Base-by-base conservation (phyloP, 1,139 yeast species). In the Scheffersomyces segobiensis region DNA sequence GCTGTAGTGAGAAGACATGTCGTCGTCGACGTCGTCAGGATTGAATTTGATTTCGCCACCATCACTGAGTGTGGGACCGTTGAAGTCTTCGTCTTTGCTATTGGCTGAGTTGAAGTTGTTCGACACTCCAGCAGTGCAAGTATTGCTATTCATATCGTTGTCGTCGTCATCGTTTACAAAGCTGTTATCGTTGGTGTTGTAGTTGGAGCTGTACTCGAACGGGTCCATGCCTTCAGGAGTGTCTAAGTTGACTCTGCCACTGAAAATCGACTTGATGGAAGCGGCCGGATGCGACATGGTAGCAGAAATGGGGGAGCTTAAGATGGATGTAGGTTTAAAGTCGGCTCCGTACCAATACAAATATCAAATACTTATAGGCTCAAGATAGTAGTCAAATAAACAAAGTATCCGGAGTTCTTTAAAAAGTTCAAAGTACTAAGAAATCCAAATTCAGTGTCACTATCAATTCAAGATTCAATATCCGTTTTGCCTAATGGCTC, bases 251-350 rank as follows among this genome's bases (percentile, higher is more conserved):
- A 70, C 67, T 57, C 70, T 74, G 3, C 83, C 82, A 62, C 80
- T 77, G 59, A 67, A 72, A 2, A 79, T 76, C 32, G 81, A 77
- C 63, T 72, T 75, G 49, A 78, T 72, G 60, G 81, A 77, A 46
- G 82, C 82, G 20, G 77, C 79, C n/a, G 82, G 80, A 60, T 78
- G 80, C 46, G 82, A 71, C 82, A 78, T 79, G 8, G 49, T n/a
- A 12, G 5, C 42, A 2, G 17, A 12, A 32, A 2, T 32, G 42
- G 8, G 12, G 8, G 42, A 5, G 10, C 5, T 22, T 26, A 6
- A n/a, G n/a, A 24, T 24, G 42, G 21, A n/a, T n/a, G 46, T 10
- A 17, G 24, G 14, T 10, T 5, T 12, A 24, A 14, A 20, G 14
- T 53, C 22, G 12, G 32, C 5, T 19, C 6, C 32, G 8, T 17